phyloP scores from a whole-genome alignment of 495 filamentous ascomycete species.

The Aspergillus avenaceus region DNA sequence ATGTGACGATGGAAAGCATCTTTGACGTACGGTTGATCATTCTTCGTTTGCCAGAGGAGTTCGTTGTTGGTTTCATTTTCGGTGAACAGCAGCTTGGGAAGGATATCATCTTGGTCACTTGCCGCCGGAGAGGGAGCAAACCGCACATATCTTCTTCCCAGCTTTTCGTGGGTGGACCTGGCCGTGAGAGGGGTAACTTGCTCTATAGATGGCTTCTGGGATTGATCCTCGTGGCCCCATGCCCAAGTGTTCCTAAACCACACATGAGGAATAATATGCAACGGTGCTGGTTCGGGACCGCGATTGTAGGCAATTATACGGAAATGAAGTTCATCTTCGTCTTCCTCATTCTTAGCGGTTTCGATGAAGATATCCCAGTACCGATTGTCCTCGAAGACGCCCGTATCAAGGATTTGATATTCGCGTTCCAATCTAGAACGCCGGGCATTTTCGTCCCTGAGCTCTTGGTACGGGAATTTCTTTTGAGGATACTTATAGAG shows the following conservation, averaged over 20 bases:
- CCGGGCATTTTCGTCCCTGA: slow-evolving; percentile 76
- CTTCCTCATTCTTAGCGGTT: slow-evolving; percentile 85
- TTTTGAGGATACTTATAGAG: slow-evolving; percentile 96
- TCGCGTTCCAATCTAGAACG: slow-evolving; percentile 72
- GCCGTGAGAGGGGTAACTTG: slow-evolving; percentile 59
- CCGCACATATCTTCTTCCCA: slow-evolving; percentile 80
- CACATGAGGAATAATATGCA: slow-evolving; percentile 91
- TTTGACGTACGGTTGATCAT: slow-evolving; percentile 81
- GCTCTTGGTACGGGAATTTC: slow-evolving; percentile 85
- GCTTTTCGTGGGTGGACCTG: slow-evolving; percentile 66
- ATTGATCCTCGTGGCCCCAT: slow-evolving; percentile 71
- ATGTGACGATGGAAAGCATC: slow-evolving; percentile 91
- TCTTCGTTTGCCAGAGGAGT: slow-evolving; percentile 69
- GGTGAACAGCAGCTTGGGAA: slow-evolving; percentile 82
- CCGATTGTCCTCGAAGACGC: slow-evolving; percentile 82
- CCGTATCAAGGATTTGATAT: slow-evolving; percentile 89
- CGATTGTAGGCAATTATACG: slow-evolving; percentile 95
- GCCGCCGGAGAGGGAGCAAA: slow-evolving; percentile 88
- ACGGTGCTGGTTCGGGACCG: slow-evolving; percentile 79
- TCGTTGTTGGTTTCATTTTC: slow-evolving; percentile 92
- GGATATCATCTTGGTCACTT: slow-evolving; percentile 70
- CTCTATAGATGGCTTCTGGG: slow-evolving; percentile 72
- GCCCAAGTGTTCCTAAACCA: slow-evolving; percentile 98
- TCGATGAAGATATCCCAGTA: slow-evolving; percentile 99
- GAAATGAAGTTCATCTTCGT: slow-evolving; percentile 88